Percentiles rank a stretch among this genome's conserved stretches.
phyloP scores from a whole-genome alignment of 108 stramenopile genomes.

The Cafeteria roenbergensis region DNA sequence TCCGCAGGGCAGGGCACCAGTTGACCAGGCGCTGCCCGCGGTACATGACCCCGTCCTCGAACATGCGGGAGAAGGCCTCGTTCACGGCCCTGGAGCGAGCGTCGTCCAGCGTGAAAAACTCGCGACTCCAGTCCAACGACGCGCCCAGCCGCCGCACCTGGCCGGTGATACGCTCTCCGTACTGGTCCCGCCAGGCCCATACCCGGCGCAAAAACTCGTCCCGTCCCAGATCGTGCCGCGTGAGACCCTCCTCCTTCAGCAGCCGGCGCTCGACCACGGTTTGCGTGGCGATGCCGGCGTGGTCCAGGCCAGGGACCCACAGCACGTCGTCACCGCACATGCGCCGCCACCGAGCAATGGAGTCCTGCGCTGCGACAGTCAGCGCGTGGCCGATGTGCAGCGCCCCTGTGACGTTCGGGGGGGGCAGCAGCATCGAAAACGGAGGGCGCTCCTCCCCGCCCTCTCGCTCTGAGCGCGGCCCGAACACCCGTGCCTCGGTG shows the following conservation, averaged over 20 bases:
- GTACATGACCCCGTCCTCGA: constrained; percentile 85
- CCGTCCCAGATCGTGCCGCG: constrained; percentile 67
- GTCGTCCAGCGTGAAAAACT: constrained; percentile 90
- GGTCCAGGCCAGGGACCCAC: constrained; percentile 93
- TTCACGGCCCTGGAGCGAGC: constrained; percentile 64
- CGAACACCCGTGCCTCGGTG: no score
- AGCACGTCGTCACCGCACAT: constrained; percentile 87
- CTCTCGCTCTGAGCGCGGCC: no score
- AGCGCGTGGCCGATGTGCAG: constrained; percentile 98
- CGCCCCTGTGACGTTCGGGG: constrained; percentile 96
- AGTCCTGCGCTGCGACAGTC: constrained; percentile 92
- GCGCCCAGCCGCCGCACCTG: constrained; percentile 88
- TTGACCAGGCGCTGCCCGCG: constrained; percentile 90
- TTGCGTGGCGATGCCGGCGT: constrained; percentile 98
- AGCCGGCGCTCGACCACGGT: constrained; percentile 80
- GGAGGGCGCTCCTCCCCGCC: no score
- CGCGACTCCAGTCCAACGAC: constrained; percentile 88
- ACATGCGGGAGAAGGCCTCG: constrained; percentile 83
- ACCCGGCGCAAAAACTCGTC: constrained; percentile 69
- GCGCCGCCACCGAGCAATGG: constrained; percentile 84
- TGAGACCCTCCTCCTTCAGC: constrained; percentile 50
- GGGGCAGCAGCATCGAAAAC: constrained; percentile 63
- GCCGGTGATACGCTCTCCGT: constrained; percentile 78
- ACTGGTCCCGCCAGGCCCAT: constrained; percentile 80
- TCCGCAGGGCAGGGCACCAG: constrained; percentile 91